Conservation (phyloP, 306 rosid species). For the Glycyrrhiza uralensis region DNA sequence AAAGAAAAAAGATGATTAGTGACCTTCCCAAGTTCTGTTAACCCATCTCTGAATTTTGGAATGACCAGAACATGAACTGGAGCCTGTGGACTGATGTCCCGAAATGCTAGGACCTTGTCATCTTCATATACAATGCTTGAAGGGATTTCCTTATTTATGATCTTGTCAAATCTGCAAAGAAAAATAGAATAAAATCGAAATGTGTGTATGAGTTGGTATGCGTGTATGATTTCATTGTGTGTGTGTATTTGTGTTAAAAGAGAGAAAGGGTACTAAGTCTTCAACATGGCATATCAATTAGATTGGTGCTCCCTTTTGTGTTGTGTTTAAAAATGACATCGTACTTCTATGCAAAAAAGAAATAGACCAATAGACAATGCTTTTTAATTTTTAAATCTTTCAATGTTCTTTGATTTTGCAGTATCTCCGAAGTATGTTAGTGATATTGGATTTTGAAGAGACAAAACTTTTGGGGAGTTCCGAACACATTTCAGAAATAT, state of each 20-base stretch:
- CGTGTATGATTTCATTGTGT: neutral
- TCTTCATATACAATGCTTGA: conserved; percentile 73
- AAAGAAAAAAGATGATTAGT: conserved; percentile 4
- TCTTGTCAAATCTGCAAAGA: conserved; percentile 76
- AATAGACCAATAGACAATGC: neutral
- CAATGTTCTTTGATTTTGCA: neutral
- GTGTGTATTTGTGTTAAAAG: neutral
- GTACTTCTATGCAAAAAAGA: conserved; percentile 4
- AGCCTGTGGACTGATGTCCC: conserved; percentile 82
- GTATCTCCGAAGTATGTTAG: neutral
- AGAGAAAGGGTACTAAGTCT: neutral
- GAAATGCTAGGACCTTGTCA: conserved; percentile 73
- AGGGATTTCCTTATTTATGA: conserved; percentile 92
- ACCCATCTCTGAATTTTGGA: conserved; percentile 85
- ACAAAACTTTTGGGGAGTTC: neutral
- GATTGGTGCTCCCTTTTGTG: neutral
- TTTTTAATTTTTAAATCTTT: neutral
- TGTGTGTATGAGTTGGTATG: neutral
- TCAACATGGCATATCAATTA: neutral
- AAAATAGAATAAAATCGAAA: neutral
- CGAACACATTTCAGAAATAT: conserved; percentile 15
- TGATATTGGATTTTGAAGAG: neutral
- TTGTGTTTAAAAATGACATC: neutral
- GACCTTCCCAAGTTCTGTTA: conserved; percentile 80
- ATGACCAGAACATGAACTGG: conserved; percentile 85